Evolutionary conservation across 805 yeast species (phyloP), one percentile per base, ranked within the genome.

Genomic region (Ogataea pilisensis): DNA sequence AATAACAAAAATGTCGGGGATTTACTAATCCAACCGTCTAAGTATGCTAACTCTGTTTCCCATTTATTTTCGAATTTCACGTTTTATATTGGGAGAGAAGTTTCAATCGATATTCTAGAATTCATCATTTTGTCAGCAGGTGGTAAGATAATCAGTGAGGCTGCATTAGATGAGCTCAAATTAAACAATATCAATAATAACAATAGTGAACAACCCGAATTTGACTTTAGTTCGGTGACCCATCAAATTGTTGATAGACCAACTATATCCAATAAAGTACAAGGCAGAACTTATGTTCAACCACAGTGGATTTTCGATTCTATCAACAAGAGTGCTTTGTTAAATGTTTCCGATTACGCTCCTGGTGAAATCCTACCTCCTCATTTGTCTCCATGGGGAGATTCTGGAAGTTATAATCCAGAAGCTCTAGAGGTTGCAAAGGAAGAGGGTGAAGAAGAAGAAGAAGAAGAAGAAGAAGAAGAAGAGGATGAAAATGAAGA

Each of bases 351-450:
- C 41, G 73, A 73, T 41, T 93, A 93, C 60, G 85, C 95, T 33
- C 96, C 96, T 5, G 99, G 99, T 42, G 97, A 91, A 67, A 70
- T 87, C 4, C 72, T 93, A 49, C 99, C 99, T 34, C 97, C 99
- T 28, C 99, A 93, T 65, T 72, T 93, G 57, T 86, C 96, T 38
- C 99, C 99, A 70, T 93, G 99, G 98, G 98, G 98, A 53, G 99
- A 93, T 68, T 76, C 90, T 35, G 88, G 84, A 54, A 83, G 82
- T 40, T 93, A 93, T 67, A 80, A 91, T 64, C 98, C 99, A 55
- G 80, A 73, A 42, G 83, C 77, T 25, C 64, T 64, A 26, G 65
- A 55, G 6, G 64, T 37, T 14, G 76, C 63, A 11, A 75, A 59
- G 2, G 77, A 55, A 9, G 74, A 55, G 2, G 76, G 61, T 8